phyloP scores from a whole-genome alignment of 805 yeast species.

The Brettanomyces nanus region DNA sequence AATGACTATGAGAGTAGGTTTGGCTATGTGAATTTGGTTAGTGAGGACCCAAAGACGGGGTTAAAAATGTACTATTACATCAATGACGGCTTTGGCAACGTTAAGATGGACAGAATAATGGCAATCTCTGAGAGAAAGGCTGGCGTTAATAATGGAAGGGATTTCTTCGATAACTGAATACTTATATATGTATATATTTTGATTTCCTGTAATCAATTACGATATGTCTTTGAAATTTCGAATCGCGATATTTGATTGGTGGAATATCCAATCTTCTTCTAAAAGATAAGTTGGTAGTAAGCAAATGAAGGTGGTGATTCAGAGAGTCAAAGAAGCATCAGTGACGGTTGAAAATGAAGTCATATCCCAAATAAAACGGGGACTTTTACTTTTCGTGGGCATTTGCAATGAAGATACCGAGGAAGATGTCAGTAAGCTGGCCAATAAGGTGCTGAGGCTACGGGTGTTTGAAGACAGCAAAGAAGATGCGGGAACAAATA shows the following conservation, averaged over 20 bases:
- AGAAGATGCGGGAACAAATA: constrained; percentile 31
- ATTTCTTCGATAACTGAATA: constrained; percentile 15
- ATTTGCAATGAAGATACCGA: constrained; percentile 68
- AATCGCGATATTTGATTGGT: too few species aligned
- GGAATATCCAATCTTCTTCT: too few species aligned
- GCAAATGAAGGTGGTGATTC: constrained; percentile 81
- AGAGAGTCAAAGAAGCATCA: constrained; percentile 80
- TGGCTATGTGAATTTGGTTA: constrained; percentile 45
- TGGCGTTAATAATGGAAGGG: constrained; percentile 63
- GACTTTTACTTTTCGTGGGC: constrained; percentile 78
- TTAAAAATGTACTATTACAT: constrained; percentile 41
- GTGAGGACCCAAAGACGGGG: constrained; percentile 29
- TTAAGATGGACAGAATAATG: constrained; percentile 80
- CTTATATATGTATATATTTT: constrained; percentile 1
- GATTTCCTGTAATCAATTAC: too few species aligned
- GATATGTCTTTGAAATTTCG: too few species aligned
- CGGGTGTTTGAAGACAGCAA: constrained; percentile 60
- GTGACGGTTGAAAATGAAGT: constrained; percentile 71
- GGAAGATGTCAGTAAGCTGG: constrained; percentile 63
- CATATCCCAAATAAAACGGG: constrained; percentile 68
- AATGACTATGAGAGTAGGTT: constrained; percentile 27
- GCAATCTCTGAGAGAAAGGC: constrained; percentile 66
- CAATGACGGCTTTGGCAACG: constrained; percentile 69
- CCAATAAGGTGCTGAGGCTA: constrained; percentile 56
- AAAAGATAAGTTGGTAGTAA: background rate